A percentile compares a stretch with the other conserved stretches of the same genome.
Evolutionary conservation across 2,329 filamentous ascomycete species (phyloP).

Genomic region (Fusarium pilosicola): DNA sequence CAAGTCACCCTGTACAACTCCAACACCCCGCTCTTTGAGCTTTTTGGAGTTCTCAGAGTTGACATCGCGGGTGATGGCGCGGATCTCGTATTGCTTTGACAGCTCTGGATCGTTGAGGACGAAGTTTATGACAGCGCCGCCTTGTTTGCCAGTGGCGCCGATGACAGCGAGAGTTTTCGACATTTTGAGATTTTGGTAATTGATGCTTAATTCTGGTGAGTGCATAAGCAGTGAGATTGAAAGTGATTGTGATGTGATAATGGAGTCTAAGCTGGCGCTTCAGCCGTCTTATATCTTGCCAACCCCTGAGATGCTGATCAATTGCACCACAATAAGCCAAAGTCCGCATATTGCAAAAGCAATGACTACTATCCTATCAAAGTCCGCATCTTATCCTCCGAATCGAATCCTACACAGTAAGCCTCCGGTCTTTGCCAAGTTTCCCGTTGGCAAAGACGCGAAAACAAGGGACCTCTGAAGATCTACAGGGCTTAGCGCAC

Average conservation of each 20-base stretch:
- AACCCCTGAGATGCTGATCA: background rate
- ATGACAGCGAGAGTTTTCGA: conserved; percentile 56
- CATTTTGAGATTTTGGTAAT: conserved; percentile 28
- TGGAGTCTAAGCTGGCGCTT: background rate
- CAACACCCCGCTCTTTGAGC: conserved; percentile 42
- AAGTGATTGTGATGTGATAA: background rate
- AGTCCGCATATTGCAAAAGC: background rate
- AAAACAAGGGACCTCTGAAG: background rate
- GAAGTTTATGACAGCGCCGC: conserved; percentile 57
- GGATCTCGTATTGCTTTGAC: conserved; percentile 58
- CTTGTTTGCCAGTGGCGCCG: conserved; percentile 64
- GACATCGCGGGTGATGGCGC: conserved; percentile 61
- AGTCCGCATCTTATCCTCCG: background rate
- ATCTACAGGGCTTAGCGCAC: conserved; percentile 5
- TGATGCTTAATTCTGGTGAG: background rate
- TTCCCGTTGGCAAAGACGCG: background rate
- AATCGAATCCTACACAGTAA: background rate
- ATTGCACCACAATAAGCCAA: background rate
- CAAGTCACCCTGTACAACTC: conserved; percentile 55
- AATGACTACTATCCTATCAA: background rate
- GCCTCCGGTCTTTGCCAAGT: background rate
- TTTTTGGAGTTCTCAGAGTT: conserved; percentile 46
- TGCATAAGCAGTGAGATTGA: background rate
- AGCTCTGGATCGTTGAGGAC: conserved; percentile 57
- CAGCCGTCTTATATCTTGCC: background rate